Percentiles rank a stretch among this genome's conserved stretches.
phyloP scores from a whole-genome alignment of 2,329 filamentous ascomycete genomes.

The Penicillium sumatraense region DNA sequence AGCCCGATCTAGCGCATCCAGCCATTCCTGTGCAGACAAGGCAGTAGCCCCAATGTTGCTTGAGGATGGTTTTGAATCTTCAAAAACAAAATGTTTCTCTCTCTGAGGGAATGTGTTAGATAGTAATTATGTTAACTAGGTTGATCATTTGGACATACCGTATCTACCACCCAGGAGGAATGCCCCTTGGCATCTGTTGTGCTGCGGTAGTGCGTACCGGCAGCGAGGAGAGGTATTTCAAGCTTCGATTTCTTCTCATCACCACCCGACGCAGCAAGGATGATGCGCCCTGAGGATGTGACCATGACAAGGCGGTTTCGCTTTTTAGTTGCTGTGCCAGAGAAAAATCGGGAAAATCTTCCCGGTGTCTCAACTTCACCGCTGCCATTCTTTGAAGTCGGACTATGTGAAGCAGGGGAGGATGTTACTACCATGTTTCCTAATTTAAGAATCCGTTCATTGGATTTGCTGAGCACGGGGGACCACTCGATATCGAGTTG shows the following conservation, averaged over 20 bases:
- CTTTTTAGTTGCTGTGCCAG: conserved; percentile 88
- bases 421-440: conserved; percentile 87
- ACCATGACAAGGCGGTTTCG: conserved; percentile 92
- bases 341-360: conserved; percentile 93
- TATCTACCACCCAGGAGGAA: conserved; percentile 88
- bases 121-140: conserved; percentile 2
- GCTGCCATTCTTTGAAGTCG: conserved; percentile 68
- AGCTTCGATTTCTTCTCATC: conserved; percentile 95
- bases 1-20: conserved; percentile 84
- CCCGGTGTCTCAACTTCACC: conserved; percentile 71
- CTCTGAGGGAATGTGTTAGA: conserved; percentile 58
- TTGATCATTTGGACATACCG: conserved; percentile 64
- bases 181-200: conserved; percentile 86
- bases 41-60: conserved; percentile 67
- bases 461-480: conserved; percentile 84
- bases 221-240: conserved; percentile 80
- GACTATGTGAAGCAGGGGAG: conserved; percentile 74
- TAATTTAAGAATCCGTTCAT: conserved; percentile 92
- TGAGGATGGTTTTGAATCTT: conserved; percentile 79
- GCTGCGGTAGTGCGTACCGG: conserved; percentile 77
- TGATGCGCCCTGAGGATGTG: conserved; percentile 85
- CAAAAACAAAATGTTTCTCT: conserved; percentile 90
- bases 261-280: conserved; percentile 87
- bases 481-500: conserved; percentile 99
- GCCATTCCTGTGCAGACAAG: conserved; percentile 83